Base-by-base conservation (phyloP, 805 yeast species). In the Barnettozyma pratensis region DNA sequence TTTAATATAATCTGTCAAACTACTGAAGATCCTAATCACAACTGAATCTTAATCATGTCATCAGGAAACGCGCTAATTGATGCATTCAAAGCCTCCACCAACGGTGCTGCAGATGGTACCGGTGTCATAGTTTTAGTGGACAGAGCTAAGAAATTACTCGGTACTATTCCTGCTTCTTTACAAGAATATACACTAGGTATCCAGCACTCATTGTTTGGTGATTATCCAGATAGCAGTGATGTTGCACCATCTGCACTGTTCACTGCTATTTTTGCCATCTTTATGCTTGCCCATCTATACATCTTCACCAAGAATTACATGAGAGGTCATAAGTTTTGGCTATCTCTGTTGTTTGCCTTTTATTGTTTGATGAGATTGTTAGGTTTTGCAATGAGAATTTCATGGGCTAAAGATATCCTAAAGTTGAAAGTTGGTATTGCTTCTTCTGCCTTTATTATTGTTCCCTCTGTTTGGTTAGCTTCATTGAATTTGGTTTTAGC, bases 401-500 rank as follows among this genome's bases (percentile, higher is more conserved):
- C 64, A 10, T 85, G 91, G 90, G 74, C 80, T 12, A 60, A 68
- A n/a, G 73, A 81, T 54, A 62, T 79, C 14, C 64, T 76, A 36
- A 60, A 60, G 31, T 59, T 81, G 32, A 61, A 67, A 14, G 53
- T 67, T 29, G 92, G 87, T 36, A 68, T 85, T 43, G 73, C 84
- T 3, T 72, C 80, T 3, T 77, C 74, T 40, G 80, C 82, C 29
- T 73, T 85, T 44, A 59, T 77, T 29, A 73, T 80, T 54, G 67
- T 81, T 8, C 81, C 89, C 4, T 73, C 80, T 14, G 76, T 82
- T n/a, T 60, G 80, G 29, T 60, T 85, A 40, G 78, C 80, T 32
- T 74, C 84, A 4, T 71, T 80, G 58, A 82, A 81, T 59, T 70
- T 83, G 63, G 75, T 83, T 26, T 66, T 85, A 45, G 87, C 87